phyloP scores from a whole-genome alignment of 371 early-diverging fungal genomes.

The Mortierella sp. region DNA sequence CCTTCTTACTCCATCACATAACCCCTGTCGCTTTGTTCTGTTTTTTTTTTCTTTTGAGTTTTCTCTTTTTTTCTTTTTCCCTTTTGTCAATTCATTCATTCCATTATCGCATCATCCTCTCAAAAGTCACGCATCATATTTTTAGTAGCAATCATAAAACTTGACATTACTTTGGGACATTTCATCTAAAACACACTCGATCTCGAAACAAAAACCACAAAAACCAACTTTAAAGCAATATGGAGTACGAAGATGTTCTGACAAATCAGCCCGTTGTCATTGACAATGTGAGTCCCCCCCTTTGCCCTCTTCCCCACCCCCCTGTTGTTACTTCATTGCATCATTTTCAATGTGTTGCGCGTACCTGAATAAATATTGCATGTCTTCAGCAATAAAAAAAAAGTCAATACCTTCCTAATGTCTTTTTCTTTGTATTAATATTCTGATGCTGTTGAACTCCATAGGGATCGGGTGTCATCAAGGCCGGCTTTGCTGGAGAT shows the following conservation, averaged over 20 bases:
- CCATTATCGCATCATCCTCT: background rate
- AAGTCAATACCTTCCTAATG: background rate
- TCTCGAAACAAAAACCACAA: conserved; percentile 18
- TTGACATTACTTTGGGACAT: background rate
- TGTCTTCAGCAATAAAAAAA: background rate
- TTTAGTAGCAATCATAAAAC: background rate
- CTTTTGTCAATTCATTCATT: background rate
- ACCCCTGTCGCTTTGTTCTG: background rate
- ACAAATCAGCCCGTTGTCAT: conserved; percentile 92
- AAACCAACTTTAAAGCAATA: conserved; percentile 29
- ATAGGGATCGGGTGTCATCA: conserved; percentile 99
- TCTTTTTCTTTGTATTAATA: background rate
- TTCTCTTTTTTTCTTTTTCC: background rate
- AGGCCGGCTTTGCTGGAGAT: conserved; percentile 99
- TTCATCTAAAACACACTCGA: conserved; percentile 3
- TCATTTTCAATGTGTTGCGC: background rate
- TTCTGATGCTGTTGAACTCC: conserved; percentile 54
- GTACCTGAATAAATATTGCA: conserved; percentile 20
- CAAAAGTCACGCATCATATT: background rate
- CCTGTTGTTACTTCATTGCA: background rate
- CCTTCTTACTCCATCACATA: background rate
- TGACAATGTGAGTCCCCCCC: conserved; percentile 71
- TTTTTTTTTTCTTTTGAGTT: background rate
- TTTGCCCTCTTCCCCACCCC: background rate
- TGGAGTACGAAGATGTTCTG: conserved; percentile 89